phyloP scores from a whole-genome alignment of 1,139 yeast species.

The Diutina catenulata region DNA sequence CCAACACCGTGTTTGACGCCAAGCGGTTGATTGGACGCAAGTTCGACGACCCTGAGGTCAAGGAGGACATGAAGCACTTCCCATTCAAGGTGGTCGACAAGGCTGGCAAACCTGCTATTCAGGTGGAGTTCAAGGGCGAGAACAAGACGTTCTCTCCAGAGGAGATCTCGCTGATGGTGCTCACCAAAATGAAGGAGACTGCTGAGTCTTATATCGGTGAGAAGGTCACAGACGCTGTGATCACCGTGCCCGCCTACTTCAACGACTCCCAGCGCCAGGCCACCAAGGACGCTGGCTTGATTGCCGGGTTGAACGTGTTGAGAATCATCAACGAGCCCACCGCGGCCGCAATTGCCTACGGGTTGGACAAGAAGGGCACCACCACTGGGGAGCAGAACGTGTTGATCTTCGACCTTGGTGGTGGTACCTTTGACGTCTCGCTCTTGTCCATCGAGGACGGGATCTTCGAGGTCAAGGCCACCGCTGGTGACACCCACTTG shows the following conservation, averaged over 20 bases:
- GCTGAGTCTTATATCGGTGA: conserved; percentile 88
- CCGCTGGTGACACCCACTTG: conserved; percentile 45
- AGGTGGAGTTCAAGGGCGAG: conserved; percentile 56
- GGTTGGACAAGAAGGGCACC: conserved; percentile 54
- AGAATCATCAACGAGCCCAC: conserved; percentile 97
- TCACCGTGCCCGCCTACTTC: conserved; percentile 95
- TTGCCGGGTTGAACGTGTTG: conserved; percentile 88
- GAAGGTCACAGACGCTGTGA: conserved; percentile 87
- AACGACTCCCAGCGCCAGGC: conserved; percentile 99
- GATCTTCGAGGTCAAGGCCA: conserved; percentile 40
- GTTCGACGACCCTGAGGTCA: conserved; percentile 63
- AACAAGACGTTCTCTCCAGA: conserved; percentile 68
- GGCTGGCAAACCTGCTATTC: conserved; percentile 70
- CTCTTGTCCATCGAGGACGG: conserved; percentile 40
- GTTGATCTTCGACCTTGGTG: conserved; percentile 31
- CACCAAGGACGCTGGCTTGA: conserved; percentile 94
- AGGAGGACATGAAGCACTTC: conserved; percentile 71
- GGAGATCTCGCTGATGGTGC: conserved; percentile 86
- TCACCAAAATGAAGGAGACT: conserved; percentile 84
- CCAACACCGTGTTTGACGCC: conserved; percentile 73
- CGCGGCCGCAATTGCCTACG: conserved; percentile 97
- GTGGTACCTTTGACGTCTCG: conserved; percentile 44
- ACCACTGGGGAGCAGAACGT: conserved; percentile 39
- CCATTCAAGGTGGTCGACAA: conserved; percentile 61
- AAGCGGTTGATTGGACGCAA: conserved; percentile 80